A percentile compares a stretch with the other conserved stretches of the same genome.
Conservation (phyloP, 495 filamentous ascomycete genomes). For the Trichoderma erinaceum region DNA sequence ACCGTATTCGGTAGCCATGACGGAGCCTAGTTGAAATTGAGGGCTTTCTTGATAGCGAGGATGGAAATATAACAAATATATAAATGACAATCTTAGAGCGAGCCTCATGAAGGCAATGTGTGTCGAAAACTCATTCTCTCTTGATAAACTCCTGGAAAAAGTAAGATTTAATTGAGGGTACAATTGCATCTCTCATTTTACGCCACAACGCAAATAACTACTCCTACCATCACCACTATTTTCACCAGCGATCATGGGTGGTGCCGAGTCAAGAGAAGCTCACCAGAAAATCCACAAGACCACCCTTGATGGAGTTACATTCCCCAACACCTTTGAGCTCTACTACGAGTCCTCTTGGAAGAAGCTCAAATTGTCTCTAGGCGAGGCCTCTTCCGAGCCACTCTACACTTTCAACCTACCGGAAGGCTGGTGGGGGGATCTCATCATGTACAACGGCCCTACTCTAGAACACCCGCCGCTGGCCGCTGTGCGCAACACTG, state of each 20-base stretch:
- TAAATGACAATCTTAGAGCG: neutral
- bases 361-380: neutral
- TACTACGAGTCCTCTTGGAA: neutral
- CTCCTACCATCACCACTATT: neutral
- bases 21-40: neutral
- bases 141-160: too few relatives aligned
- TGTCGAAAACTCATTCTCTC: too few relatives aligned
- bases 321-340: neutral
- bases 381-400: neutral
- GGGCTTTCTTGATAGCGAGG: neutral
- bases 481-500: constrained; percentile 3
- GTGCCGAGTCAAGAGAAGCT: constrained; percentile 1
- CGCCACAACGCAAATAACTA: neutral
- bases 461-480: neutral
- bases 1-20: neutral
- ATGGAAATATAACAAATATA: neutral
- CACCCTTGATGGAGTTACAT: neutral
- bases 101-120: neutral
- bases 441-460: constrained; percentile 6
- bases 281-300: neutral
- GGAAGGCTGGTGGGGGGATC: neutral
- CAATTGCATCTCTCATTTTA: neutral
- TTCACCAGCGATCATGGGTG: neutral
- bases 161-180: neutral
- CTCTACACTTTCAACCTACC: neutral